Evolutionary conservation across 1,284 basidiomycete species (phyloP).

Genomic region (Marasmius sp.): DNA sequence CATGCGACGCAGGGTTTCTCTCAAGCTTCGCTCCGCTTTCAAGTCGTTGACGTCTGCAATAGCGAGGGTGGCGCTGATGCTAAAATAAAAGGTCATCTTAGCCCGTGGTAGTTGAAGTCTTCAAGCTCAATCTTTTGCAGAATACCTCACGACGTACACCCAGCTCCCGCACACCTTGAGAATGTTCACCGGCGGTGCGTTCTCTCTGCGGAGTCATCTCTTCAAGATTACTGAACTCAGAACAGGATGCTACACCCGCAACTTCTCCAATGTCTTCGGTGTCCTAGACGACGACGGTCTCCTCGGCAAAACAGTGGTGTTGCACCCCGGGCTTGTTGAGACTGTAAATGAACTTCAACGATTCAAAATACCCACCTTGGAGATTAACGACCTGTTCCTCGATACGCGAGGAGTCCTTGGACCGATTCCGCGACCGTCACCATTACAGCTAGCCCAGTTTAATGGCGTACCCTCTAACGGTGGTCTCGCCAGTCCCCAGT

Average conservation of each 20-base stretch:
- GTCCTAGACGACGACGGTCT: conserved; percentile 59
- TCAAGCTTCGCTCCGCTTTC: conserved; percentile 66
- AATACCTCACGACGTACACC: conserved; percentile 74
- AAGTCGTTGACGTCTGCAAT: conserved; percentile 70
- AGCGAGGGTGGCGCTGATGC: conserved; percentile 62
- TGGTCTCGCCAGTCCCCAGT: conserved; percentile 57
- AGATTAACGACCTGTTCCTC: conserved; percentile 67
- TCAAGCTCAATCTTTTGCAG: conserved; percentile 34
- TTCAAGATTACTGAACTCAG: conserved; percentile 14
- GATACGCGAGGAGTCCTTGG: conserved; percentile 30
- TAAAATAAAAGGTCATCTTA: conserved; percentile 68
- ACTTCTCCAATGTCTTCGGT: conserved; percentile 44
- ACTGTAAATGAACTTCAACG: conserved; percentile 45
- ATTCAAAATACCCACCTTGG: conserved; percentile 53
- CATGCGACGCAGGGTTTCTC: conserved; percentile 55
- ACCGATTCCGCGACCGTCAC: conserved; percentile 31
- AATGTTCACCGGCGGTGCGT: conserved; percentile 68
- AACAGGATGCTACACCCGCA: conserved; percentile 11
- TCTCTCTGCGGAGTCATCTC: conserved; percentile 1
- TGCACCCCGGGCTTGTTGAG: conserved; percentile 50
- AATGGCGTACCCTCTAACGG: conserved; percentile 41
- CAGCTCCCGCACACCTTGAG: conserved; percentile 74
- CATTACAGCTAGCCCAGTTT: conserved; percentile 46
- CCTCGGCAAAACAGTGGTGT: conserved; percentile 62
- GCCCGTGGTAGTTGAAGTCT: neutral